These are phyloP conservation scores for Kazachstania sp. DNA, from an alignment of 1,139 yeast genomes.

Conservation along the genomic window DNA sequence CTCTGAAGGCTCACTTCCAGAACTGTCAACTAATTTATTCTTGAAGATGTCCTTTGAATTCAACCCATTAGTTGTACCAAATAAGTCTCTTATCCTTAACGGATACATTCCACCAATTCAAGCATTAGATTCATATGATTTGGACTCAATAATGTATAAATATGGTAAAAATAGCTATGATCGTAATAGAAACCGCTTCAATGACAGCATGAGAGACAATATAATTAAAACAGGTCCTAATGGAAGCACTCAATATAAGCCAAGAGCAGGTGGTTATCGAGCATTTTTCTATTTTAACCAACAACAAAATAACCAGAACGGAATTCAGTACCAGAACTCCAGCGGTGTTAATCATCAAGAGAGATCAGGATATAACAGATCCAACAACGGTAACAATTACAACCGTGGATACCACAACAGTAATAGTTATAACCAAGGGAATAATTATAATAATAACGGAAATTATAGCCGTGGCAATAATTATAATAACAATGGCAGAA, in stretches of 20 bases:
- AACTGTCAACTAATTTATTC: slow-evolving; percentile 48
- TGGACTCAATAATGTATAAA: slow-evolving; percentile 47
- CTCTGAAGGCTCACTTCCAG: slow-evolving; percentile 42
- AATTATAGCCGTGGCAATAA: too few species aligned
- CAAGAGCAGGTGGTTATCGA: slow-evolving; percentile 38
- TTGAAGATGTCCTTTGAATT: slow-evolving; percentile 52
- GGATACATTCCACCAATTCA: slow-evolving; percentile 62
- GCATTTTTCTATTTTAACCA: slow-evolving; percentile 27
- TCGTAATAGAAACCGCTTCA: slow-evolving; percentile 25
- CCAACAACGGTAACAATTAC: slow-evolving; percentile 3
- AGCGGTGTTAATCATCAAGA: neutral
- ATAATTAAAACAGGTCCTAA: slow-evolving; percentile 33
- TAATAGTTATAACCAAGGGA: slow-evolving; percentile 12
- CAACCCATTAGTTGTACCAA: slow-evolving; percentile 44
- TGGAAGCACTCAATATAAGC: slow-evolving; percentile 34
- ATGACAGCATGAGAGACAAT: slow-evolving; percentile 25
- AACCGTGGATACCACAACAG: slow-evolving; percentile 7
- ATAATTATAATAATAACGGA: slow-evolving; percentile 1
- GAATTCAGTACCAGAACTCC: neutral
- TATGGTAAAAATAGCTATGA: slow-evolving; percentile 14
- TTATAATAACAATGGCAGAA: too few species aligned
- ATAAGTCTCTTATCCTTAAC: slow-evolving; percentile 77
- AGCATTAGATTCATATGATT: slow-evolving; percentile 61
- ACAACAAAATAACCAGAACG: slow-evolving; percentile 8
- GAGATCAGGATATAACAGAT: neutral